Evolutionary conservation across 208 protist genomes (phyloP).

Genomic region (Vickermania ingenoplastis): DNA sequence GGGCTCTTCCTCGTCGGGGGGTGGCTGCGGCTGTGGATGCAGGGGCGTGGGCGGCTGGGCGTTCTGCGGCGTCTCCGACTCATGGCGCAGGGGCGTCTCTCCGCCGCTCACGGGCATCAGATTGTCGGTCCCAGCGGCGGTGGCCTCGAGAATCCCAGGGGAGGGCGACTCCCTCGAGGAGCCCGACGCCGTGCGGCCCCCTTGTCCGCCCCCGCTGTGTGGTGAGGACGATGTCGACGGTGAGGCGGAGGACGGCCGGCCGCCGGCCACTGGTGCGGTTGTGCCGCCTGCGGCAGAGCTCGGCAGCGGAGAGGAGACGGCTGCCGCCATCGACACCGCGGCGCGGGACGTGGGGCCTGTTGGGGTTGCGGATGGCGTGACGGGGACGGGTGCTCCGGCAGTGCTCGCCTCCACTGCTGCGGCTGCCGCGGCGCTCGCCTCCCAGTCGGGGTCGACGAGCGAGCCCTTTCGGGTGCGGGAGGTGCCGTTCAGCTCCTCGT

Average conservation of each 20-base stretch:
- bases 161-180: not conserved
- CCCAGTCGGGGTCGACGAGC: not conserved
- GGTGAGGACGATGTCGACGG: not conserved
- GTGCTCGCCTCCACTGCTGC: too few relatives aligned
- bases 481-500: not conserved
- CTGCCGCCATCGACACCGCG: not conserved
- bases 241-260: not conserved
- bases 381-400: too few relatives aligned
- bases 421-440: not conserved
- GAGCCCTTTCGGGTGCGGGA: not conserved
- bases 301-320: not conserved
- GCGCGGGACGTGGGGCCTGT: not conserved
- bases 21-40: not conserved
- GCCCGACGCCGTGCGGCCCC: not conserved
- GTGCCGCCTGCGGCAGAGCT: too few relatives aligned
- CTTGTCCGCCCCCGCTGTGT: too few relatives aligned
- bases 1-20: not conserved
- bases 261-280: not conserved
- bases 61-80: too few relatives aligned
- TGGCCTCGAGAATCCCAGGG: not conserved
- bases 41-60: too few relatives aligned
- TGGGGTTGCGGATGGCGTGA: not conserved
- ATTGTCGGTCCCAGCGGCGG: not conserved
- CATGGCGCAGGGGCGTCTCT: not conserved
- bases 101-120: not conserved